These are phyloP conservation scores for Polygonum aviculare DNA, from an alignment of 148 eudicot species.

Conservation along the genomic window DNA sequence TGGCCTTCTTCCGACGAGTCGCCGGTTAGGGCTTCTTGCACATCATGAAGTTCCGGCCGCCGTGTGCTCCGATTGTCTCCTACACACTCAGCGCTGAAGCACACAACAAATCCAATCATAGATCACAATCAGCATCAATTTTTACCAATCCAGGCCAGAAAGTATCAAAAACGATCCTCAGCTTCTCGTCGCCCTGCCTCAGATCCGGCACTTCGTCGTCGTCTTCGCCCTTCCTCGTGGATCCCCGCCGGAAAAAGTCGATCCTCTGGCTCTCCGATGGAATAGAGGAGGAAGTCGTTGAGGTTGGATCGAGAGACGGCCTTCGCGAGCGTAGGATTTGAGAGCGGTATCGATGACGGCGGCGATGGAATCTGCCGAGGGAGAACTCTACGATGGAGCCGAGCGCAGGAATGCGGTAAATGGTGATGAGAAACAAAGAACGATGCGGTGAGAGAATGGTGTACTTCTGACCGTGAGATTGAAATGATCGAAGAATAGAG, in stretches of 20 bases:
- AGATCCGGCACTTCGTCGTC: conserved; percentile 21
- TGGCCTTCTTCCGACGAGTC: conserved; percentile 25
- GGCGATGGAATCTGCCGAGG: conserved; percentile 14
- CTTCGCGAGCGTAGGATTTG: conserved; percentile 58
- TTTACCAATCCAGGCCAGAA: background rate
- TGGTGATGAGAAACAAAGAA: no score
- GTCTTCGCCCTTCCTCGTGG: no score
- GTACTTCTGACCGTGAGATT: no score
- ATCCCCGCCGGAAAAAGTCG: no score
- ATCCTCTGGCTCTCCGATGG: background rate
- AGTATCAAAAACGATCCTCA: background rate
- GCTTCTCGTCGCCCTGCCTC: conserved; percentile 13
- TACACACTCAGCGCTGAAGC: conserved; percentile 32
- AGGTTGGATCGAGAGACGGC: conserved; percentile 59
- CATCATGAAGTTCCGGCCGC: conserved; percentile 47
- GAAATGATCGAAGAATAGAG: no score
- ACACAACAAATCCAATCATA: background rate
- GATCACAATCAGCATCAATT: background rate
- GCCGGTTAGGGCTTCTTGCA: conserved; percentile 37
- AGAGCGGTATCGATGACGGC: conserved; percentile 42
- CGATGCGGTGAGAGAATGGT: no score
- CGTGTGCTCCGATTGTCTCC: conserved; percentile 40
- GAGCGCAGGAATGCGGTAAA: no score
- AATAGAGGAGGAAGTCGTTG: conserved; percentile 39
- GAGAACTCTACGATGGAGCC: no score